A percentile compares a stretch with the other conserved stretches of the same genome.
These are phyloP conservation scores for Silene latifolia DNA, from an alignment of 148 eudicot species.

Conservation along the genomic window DNA sequence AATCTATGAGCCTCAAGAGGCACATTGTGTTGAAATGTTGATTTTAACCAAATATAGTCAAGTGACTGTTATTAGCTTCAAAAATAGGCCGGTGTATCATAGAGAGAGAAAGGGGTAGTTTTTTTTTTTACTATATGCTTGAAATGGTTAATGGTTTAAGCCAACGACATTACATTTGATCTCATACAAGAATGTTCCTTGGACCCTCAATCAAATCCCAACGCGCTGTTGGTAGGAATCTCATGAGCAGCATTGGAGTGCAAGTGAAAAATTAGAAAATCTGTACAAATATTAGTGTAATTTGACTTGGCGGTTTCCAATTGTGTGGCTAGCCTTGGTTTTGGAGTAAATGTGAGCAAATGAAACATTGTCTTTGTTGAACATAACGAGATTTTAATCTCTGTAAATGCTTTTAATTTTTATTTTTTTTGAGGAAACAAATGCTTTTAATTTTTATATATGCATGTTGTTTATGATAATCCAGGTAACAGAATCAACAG, in stretches of 20 bases:
- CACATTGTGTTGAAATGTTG: neutral
- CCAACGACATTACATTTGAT: neutral
- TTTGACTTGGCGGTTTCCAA: neutral
- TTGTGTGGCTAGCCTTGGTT: neutral
- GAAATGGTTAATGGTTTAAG: neutral
- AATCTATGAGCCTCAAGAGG: neutral
- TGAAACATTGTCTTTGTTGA: neutral
- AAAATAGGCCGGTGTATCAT: neutral
- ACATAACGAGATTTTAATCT: neutral
- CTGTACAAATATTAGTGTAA: neutral
- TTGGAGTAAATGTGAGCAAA: neutral
- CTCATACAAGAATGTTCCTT: neutral
- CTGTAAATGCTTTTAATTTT: neutral
- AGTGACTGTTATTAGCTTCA: neutral
- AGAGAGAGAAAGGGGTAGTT: neutral
- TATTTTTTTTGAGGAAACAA: neutral
- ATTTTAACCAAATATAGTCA: neutral
- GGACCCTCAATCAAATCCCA: neutral
- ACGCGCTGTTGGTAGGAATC: neutral
- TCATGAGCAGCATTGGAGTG: neutral
- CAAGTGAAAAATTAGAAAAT: neutral
- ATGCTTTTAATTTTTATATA: neutral
- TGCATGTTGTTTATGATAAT: slow-evolving; percentile 1
- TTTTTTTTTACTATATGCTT: neutral
- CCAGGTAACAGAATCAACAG: slow-evolving; percentile 63